A percentile compares a stretch with the other conserved stretches of the same genome.
phyloP scores from a whole-genome alignment of 2,329 filamentous ascomycete genomes.

The Nigrograna mackinnonii region DNA sequence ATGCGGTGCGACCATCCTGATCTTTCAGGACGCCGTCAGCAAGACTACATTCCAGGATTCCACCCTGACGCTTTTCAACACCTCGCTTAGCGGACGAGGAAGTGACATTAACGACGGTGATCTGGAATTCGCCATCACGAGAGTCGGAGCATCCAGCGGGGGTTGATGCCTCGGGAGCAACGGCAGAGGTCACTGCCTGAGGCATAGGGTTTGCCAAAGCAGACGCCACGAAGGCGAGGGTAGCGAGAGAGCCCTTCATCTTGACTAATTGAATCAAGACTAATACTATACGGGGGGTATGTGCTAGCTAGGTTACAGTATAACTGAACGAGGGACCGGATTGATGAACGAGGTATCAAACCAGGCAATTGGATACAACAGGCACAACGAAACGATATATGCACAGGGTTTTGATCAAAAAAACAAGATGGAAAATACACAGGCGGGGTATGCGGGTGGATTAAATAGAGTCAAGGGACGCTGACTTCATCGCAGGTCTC shows the following conservation, averaged over 20 bases:
- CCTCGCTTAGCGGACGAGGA: constrained; percentile 22
- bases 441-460: constrained; percentile 1
- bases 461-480: constrained; percentile 27
- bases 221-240: constrained; percentile 24
- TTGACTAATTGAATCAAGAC: neutral
- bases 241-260: constrained; percentile 29
- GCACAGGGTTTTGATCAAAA: too few relatives aligned
- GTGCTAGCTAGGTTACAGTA: neutral
- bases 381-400: neutral
- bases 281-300: neutral
- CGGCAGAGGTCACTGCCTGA: constrained; percentile 11
- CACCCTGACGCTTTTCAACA: constrained; percentile 29
- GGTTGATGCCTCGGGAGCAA: constrained; percentile 24
- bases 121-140: constrained; percentile 61
- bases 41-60: constrained; percentile 64
- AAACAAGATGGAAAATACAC: neutral
- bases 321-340: constrained; percentile 30
- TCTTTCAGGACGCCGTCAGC: constrained; percentile 68
- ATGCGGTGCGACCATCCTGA: constrained; percentile 68
- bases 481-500: constrained; percentile 25
- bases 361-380: constrained; percentile 8
- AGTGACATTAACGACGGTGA: constrained; percentile 58
- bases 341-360: constrained; percentile 45
- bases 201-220: constrained; percentile 22
- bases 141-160: constrained; percentile 58